These are phyloP conservation scores for Salvia miltiorrhiza DNA, from an alignment of 257 asterid genomes.

Conservation along the genomic window DNA sequence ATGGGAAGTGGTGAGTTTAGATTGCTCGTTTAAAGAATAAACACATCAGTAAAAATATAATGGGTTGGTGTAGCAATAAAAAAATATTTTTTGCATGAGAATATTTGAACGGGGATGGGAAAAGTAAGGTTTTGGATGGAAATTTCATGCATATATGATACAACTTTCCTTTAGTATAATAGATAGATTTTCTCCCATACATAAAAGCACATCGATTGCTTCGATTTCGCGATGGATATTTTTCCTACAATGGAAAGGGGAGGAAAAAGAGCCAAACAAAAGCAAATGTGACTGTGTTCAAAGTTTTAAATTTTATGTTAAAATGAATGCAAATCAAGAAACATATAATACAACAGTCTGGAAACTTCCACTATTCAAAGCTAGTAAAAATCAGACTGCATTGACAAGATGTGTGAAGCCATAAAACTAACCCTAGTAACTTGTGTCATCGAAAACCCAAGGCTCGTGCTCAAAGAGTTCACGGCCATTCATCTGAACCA, in stretches of 20 bases:
- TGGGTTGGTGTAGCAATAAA: no score
- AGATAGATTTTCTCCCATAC: background rate
- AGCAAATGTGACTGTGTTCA: no score
- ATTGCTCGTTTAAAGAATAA: no score
- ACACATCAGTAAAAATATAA: no score
- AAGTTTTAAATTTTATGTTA: background rate
- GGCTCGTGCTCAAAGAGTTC: slow-evolving; percentile 79
- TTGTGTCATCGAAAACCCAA: slow-evolving; percentile 73
- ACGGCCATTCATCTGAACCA: slow-evolving; percentile 80
- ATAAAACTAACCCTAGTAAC: slow-evolving; percentile 40
- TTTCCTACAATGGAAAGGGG: background rate
- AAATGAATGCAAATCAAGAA: background rate
- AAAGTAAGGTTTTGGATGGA: no score
- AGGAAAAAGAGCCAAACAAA: background rate
- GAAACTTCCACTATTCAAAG: background rate
- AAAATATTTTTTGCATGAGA: no score
- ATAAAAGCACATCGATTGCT: background rate
- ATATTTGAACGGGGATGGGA: no score
- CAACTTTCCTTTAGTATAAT: no score
- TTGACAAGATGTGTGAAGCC: background rate
- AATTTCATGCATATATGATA: no score
- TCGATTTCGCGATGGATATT: background rate
- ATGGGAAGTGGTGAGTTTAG: no score
- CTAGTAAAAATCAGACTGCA: background rate
- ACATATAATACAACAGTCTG: background rate